phyloP scores from a whole-genome alignment of 2,329 filamentous ascomycete species.

The Microdochium nivale region DNA sequence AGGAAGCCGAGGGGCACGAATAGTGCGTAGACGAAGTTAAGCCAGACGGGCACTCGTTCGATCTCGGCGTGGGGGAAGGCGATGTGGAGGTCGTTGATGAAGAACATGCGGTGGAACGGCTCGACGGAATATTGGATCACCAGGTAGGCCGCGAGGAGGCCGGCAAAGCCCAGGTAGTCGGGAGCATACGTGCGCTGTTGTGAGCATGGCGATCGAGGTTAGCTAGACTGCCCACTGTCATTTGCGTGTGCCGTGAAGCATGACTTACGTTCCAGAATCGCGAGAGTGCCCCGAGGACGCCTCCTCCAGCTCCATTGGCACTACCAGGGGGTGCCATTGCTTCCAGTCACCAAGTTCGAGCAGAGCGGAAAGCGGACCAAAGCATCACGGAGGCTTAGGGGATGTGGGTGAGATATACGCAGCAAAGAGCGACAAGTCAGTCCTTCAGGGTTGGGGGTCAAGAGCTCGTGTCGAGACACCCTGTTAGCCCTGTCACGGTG shows the following conservation, averaged over 20 bases:
- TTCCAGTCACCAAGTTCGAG: slow-evolving; percentile 34
- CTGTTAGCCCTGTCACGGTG: background rate
- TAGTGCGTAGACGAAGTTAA: slow-evolving; percentile 74
- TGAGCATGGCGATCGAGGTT: slow-evolving; percentile 1
- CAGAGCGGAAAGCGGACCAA: slow-evolving; percentile 23
- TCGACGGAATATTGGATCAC: slow-evolving; percentile 61
- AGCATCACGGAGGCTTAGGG: slow-evolving; percentile 21
- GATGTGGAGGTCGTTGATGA: slow-evolving; percentile 73
- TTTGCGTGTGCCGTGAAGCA: background rate
- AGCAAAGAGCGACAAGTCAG: too few species aligned
- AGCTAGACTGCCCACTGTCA: slow-evolving; percentile 1
- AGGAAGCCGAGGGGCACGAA: slow-evolving; percentile 62
- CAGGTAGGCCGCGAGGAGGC: slow-evolving; percentile 62
- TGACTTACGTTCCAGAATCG: slow-evolving; percentile 39
- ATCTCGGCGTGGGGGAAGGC: slow-evolving; percentile 78
- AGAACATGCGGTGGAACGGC: slow-evolving; percentile 94
- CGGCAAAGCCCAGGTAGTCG: slow-evolving; percentile 73
- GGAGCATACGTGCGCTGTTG: slow-evolving; percentile 70
- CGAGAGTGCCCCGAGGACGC: slow-evolving; percentile 22
- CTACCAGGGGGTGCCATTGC: slow-evolving; percentile 26
- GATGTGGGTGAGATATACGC: background rate
- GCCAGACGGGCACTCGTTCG: slow-evolving; percentile 73
- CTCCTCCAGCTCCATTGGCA: slow-evolving; percentile 9
- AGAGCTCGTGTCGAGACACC: background rate
- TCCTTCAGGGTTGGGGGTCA: background rate